A percentile compares a stretch with the other conserved stretches of the same genome.
Evolutionary conservation across 2,329 filamentous ascomycete genomes (phyloP).

Genomic region (Fusarium piperis): DNA sequence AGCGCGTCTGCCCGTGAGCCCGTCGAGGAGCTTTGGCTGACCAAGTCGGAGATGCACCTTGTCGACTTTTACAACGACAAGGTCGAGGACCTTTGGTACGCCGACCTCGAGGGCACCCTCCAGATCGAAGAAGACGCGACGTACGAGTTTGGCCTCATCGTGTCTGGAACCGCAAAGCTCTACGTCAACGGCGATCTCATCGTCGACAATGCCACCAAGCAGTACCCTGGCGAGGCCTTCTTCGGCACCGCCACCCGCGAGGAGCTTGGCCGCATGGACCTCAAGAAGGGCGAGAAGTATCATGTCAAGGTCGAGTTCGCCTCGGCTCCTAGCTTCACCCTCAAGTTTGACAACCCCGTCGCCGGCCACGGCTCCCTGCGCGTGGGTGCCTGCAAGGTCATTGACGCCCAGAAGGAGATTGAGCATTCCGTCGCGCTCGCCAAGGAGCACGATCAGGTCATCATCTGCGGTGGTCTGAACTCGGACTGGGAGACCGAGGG

Average conservation of each 20-base stretch:
- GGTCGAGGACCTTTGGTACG: slow-evolving; percentile 66
- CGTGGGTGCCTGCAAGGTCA: slow-evolving; percentile 68
- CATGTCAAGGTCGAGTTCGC: slow-evolving; percentile 67
- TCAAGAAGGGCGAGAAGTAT: slow-evolving; percentile 70
- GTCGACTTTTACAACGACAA: slow-evolving; percentile 64
- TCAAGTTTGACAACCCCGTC: slow-evolving; percentile 59
- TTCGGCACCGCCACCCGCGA: slow-evolving; percentile 72
- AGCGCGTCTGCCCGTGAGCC: slow-evolving; percentile 56
- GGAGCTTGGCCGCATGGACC: slow-evolving; percentile 65
- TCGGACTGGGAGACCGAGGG: slow-evolving; percentile 85
- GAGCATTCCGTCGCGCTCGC: slow-evolving; percentile 74
- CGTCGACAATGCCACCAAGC: slow-evolving; percentile 73
- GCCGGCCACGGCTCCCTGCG: slow-evolving; percentile 70
- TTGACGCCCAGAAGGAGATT: slow-evolving; percentile 68
- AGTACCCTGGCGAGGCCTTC: slow-evolving; percentile 70
- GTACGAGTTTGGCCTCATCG: slow-evolving; percentile 73
- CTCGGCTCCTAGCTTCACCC: slow-evolving; percentile 66
- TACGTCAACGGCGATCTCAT: slow-evolving; percentile 70
- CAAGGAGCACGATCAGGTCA: slow-evolving; percentile 76
- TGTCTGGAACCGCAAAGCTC: slow-evolving; percentile 72
- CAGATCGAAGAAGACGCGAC: slow-evolving; percentile 67
- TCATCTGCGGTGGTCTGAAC: slow-evolving; percentile 82
- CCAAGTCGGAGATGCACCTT: slow-evolving; percentile 60
- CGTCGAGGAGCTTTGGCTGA: slow-evolving; percentile 60
- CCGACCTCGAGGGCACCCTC: slow-evolving; percentile 68